These are phyloP conservation scores for Prunus yedoensis DNA, from an alignment of 331 rosid genomes.

Conservation along the genomic window DNA sequence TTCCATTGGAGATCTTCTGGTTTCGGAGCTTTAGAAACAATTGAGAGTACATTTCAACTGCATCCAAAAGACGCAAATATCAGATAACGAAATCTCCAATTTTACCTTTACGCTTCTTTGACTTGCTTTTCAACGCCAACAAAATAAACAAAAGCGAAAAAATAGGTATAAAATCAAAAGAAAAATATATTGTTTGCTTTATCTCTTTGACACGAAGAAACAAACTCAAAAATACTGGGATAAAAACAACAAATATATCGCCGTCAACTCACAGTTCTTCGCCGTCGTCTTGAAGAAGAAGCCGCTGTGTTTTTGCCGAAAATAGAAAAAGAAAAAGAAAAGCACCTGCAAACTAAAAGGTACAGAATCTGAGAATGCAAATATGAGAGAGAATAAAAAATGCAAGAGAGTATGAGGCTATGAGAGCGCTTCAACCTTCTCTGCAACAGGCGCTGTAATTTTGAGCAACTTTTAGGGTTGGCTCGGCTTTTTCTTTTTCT, in stretches of 20 bases:
- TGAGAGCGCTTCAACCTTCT: not conserved
- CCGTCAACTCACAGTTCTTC: slow-evolving; percentile 13
- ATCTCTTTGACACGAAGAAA: slow-evolving; percentile 10
- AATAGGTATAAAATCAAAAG: not conserved
- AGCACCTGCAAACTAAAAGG: not conserved
- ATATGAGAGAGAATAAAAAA: not conserved
- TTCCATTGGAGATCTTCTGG: slow-evolving; percentile 47
- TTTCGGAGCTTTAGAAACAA: slow-evolving; percentile 29
- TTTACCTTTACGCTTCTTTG: slow-evolving; percentile 38
- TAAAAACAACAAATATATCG: no score
- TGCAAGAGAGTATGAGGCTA: not conserved
- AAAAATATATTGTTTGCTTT: slow-evolving; percentile 8
- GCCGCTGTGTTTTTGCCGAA: not conserved
- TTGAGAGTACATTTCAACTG: slow-evolving; percentile 38
- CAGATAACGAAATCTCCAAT: slow-evolving; percentile 25
- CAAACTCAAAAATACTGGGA: not conserved
- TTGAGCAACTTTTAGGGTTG: not conserved
- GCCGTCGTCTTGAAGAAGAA: slow-evolving; percentile 1
- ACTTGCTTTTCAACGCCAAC: slow-evolving; percentile 39
- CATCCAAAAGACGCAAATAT: slow-evolving; percentile 5
- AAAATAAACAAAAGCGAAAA: not conserved
- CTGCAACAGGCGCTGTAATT: not conserved
- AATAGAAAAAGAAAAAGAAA: not conserved
- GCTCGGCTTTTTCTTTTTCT: not conserved
- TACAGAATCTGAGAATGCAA: not conserved